Percentiles rank a stretch among this genome's conserved stretches.
These are phyloP conservation scores for Terana coerulea DNA, from an alignment of 768 basidiomycete species.

Conservation along the genomic window DNA sequence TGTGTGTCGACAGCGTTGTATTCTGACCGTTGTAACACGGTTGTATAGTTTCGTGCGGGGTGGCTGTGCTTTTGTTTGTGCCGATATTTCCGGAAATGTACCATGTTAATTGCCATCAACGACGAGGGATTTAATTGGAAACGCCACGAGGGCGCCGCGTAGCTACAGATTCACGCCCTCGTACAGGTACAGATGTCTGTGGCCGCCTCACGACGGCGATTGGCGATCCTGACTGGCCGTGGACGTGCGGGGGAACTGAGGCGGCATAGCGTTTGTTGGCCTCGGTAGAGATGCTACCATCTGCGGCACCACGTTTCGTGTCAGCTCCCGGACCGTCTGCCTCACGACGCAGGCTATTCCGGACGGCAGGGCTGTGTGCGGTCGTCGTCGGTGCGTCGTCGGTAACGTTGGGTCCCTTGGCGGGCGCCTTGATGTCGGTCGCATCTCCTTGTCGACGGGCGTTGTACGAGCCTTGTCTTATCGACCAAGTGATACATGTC, in stretches of 20 bases:
- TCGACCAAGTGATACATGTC: constrained; percentile 13
- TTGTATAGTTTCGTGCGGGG: too few species aligned
- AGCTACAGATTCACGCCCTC: not conserved
- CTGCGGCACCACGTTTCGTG: not conserved
- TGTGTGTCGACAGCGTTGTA: not conserved
- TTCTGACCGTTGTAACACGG: too few species aligned
- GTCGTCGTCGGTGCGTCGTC: not conserved
- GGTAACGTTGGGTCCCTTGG: not conserved
- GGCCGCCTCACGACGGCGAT: not conserved
- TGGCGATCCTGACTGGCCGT: not conserved
- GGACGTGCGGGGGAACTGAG: constrained; percentile 4
- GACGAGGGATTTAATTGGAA: not conserved
- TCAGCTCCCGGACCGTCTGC: too few species aligned
- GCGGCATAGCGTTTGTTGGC: not conserved
- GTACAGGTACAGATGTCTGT: not conserved
- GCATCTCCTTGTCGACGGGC: constrained; percentile 19
- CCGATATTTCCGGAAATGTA: not conserved
- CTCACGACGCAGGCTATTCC: too few species aligned
- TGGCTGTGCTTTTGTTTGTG: not conserved
- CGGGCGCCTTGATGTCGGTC: not conserved
- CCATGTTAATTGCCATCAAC: not conserved
- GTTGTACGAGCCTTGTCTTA: not conserved
- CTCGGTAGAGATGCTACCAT: not conserved
- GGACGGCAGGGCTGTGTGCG: constrained; percentile 1
- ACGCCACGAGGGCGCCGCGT: constrained; percentile 6